Conservation (phyloP, 2,329 filamentous ascomycete species). For the Didymella sp. region DNA sequence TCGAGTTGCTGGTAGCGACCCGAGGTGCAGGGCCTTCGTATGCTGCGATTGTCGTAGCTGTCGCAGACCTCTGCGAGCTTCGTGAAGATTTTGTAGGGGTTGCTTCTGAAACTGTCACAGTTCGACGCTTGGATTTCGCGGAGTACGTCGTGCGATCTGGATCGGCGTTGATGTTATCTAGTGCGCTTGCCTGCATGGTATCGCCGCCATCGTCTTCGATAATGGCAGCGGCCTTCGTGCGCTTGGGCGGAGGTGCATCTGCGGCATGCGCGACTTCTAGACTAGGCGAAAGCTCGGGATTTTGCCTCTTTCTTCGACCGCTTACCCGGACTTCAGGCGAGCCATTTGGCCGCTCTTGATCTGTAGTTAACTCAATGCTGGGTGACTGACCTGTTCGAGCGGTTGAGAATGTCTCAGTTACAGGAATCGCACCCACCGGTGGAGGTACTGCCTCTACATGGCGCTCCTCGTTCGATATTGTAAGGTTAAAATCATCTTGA, state of each 20-base stretch:
- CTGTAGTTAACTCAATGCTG: background rate
- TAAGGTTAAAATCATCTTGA: background rate
- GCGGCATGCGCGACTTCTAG: background rate
- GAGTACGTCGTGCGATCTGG: conserved; percentile 5
- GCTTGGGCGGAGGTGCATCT: conserved; percentile 23
- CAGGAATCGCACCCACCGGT: background rate
- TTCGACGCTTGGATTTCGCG: conserved; percentile 23
- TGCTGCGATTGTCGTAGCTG: conserved; percentile 10
- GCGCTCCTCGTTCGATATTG: background rate
- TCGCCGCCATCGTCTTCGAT: conserved; percentile 8
- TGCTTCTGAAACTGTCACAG: conserved; percentile 6
- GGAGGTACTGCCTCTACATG: background rate
- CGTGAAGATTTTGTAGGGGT: conserved; percentile 28
- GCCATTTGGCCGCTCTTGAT: background rate
- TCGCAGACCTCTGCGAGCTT: conserved; percentile 28
- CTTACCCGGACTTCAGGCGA: conserved; percentile 11
- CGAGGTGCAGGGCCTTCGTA: conserved; percentile 38
- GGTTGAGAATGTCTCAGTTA: conserved; percentile 23
- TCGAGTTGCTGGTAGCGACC: conserved; percentile 47
- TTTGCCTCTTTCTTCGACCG: conserved; percentile 27
- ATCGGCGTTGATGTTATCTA: conserved; percentile 19
- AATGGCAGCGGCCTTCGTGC: conserved; percentile 19
- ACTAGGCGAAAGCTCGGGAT: conserved; percentile 6
- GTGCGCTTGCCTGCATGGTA: conserved; percentile 19
- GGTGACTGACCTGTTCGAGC: conserved; percentile 28